phyloP scores from a whole-genome alignment of 768 basidiomycete species.

The Amanita phalloides region DNA sequence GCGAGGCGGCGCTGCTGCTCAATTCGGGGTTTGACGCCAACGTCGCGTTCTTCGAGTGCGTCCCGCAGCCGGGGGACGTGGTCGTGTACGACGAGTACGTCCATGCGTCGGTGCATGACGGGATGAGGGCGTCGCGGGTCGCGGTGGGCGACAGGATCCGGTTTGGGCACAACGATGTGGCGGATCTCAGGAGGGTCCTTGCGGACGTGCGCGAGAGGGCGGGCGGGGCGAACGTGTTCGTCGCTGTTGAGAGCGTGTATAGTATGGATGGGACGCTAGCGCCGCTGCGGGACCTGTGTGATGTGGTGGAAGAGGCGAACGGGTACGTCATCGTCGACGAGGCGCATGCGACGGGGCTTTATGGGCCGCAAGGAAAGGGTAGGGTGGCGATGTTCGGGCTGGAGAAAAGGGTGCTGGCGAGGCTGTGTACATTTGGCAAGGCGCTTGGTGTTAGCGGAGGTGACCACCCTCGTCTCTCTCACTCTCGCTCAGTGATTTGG shows the following conservation, averaged over 20 bases:
- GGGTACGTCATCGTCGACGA: constrained; percentile 81
- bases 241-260: constrained; percentile 85
- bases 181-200: constrained; percentile 36
- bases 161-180: constrained; percentile 69
- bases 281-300: constrained; percentile 59
- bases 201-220: constrained; percentile 23
- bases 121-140: constrained; percentile 60
- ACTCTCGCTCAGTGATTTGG: background rate
- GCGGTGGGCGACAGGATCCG: constrained; percentile 21
- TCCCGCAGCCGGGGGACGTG: constrained; percentile 71
- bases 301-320: constrained; percentile 46
- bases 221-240: constrained; percentile 38
- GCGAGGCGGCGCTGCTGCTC: constrained; percentile 66
- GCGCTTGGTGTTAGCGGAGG: constrained; percentile 80
- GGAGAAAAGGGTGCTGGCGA: constrained; percentile 58
- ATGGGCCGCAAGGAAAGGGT: constrained; percentile 70
- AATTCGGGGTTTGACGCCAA: constrained; percentile 94
- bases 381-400: constrained; percentile 62
- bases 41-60: constrained; percentile 69
- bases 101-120: constrained; percentile 88
- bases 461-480: constrained; percentile 24
- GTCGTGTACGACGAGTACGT: constrained; percentile 81
- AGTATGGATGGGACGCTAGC: constrained; percentile 95
- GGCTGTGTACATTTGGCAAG: constrained; percentile 92
- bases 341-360: constrained; percentile 88